phyloP scores from a whole-genome alignment of 2,329 filamentous ascomycete species.

The Xylariomycetidae sp. region DNA sequence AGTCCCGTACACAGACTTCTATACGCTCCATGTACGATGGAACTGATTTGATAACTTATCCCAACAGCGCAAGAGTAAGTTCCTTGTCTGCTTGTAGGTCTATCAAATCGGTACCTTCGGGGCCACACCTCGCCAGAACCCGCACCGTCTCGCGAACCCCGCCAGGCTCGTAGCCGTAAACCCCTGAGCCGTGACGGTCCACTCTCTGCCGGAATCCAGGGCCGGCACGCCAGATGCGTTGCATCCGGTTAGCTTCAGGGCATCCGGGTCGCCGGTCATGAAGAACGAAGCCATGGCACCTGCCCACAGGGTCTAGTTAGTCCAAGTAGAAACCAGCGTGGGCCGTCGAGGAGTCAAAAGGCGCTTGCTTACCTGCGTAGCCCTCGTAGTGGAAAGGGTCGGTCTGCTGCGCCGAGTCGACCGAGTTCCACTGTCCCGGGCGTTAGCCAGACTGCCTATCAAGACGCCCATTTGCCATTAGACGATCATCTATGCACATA shows the following conservation, averaged over 20 bases:
- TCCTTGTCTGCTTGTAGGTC: too few species aligned
- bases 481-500: too few species aligned
- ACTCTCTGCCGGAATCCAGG: conserved; percentile 38
- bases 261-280: conserved; percentile 52
- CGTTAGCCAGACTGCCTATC: conserved; percentile 4
- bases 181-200: conserved; percentile 40
- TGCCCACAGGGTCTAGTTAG: too few species aligned
- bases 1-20: too few species aligned
- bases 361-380: conserved; percentile 32
- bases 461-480: neutral
- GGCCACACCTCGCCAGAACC: conserved; percentile 45
- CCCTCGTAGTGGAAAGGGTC: conserved; percentile 50
- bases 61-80: too few species aligned
- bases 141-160: conserved; percentile 41
- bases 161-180: conserved; percentile 34
- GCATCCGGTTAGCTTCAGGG: conserved; percentile 44
- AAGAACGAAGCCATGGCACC: conserved; percentile 58
- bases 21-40: too few species aligned
- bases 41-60: too few species aligned
- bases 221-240: conserved; percentile 39
- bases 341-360: too few species aligned
- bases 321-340: too few species aligned
- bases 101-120: conserved; percentile 38
- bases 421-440: conserved; percentile 44
- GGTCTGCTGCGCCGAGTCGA: conserved; percentile 45